Base-by-base conservation (phyloP, 352 stramenopile genomes). In the Pythium biforme region DNA sequence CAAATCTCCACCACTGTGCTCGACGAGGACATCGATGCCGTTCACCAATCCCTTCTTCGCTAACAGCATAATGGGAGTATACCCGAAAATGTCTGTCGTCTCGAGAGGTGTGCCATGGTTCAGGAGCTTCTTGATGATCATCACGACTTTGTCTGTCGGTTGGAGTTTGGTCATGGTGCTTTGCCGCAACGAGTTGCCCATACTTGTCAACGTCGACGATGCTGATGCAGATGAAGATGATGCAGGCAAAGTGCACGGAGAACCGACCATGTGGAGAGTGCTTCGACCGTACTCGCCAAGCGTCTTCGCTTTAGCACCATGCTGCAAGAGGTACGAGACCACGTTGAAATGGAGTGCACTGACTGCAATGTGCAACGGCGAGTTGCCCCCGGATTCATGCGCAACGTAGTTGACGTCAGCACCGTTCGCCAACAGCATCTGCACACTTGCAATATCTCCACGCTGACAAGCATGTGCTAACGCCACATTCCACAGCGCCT, bases 401-500 rank as follows among this genome's bases (percentile, higher is more conserved):
- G 84, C 85, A 17, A 95, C 73, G 56, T 95, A 95, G 64, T 95
- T 95, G 23, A 95, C 86, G 67, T 95, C 87, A 5, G 87, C 84
- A 29, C 87, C 85, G 39, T 95, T 95, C 2, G 84, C 83, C 4
- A 95, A 70, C 14, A 95, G 72, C 87, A 95, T 95, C 72, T 95
- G 87, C 17, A 95, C 87, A 57, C 81, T 93, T 4, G 76, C 83
- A 34, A 95, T 77, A 55, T 92, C 85, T 47, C 87, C 87, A 9
- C 84, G 84, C 58, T 95, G 87, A 23, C 87, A 95, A 0, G 87
- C 87, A 64, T 95, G 83, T 48, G 92, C 86, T 19, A 95, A 70
- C n/a, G 87, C 87, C 12, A 95, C 87, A 51, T 95, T 95, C 87
- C 87, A 95, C 14, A 95, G 50, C 34, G 87, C 88, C 64, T 95